Base-by-base conservation (phyloP, 495 filamentous ascomycete species). In the Penicillium desertorum region DNA sequence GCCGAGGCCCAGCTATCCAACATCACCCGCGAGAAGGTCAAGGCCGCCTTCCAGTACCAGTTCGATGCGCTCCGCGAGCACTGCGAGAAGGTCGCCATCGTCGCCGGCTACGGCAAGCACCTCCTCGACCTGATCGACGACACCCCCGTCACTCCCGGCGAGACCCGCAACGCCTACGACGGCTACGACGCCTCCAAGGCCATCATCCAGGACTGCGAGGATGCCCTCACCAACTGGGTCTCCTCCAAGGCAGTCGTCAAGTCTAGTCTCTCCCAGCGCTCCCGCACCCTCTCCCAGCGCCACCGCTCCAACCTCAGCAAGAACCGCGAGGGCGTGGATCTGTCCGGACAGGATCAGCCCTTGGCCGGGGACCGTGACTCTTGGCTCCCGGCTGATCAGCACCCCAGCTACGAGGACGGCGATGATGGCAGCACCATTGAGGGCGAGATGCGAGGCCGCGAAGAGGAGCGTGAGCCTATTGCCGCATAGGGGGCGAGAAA, bases 191-290 rank as follows among this genome's bases (percentile, higher is more conserved):
- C 92, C 59, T 94, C 89, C 83, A 98, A 98, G 78, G 92, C 84
- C 73, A 98, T 98, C 77, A 98, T 98, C 73, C 95, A 98, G 78
- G 94, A 98, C 72, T 98, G 94, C 73, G 94, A 98, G 71, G 92
- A 98, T 64, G 82, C 95, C 6, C 86, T 98, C 48, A 96, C 90
- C 61, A 97, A 96, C 79, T 98, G 94, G 94, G 90, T 98, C 10
- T 77, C 83, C 56, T 86, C 90, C 67, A 94, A 92, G 73, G 92
- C 94, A 1, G 81, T 89, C 46, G 92, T 98, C 59, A 86, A 84
- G 61, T 84, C 92, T 58, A 88, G 88, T 65, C 85, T 98, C 45
- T 95, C 90, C 10, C 85, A 84, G 8, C 90, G 94, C 53, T 84
- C 93, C 27, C 87, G 90, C 55, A 93, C 86, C 9, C 85, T 96